phyloP scores from a whole-genome alignment of 208 protist genomes.

The Wallacemonas collosoma region DNA sequence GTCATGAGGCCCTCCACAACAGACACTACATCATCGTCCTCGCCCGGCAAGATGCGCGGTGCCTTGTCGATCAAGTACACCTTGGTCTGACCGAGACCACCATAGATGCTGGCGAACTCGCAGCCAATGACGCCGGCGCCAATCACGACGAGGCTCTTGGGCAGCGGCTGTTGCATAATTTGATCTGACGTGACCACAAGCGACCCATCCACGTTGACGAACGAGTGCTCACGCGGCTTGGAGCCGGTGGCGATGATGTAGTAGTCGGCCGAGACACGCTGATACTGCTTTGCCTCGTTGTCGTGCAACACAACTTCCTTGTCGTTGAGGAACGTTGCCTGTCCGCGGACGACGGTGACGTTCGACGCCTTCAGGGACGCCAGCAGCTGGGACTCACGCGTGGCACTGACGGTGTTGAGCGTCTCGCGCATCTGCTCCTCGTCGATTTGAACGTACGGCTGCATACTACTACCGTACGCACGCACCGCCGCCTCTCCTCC shows the following conservation, averaged over 20 bases:
- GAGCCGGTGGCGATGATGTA: slow-evolving; percentile 83
- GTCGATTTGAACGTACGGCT: slow-evolving; percentile 51
- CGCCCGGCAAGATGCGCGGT: slow-evolving; percentile 59
- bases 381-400: slow-evolving; percentile 54
- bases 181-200: slow-evolving; percentile 72
- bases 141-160: slow-evolving; percentile 73
- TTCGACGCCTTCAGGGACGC: slow-evolving; percentile 44
- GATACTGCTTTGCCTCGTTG: slow-evolving; percentile 47
- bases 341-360: slow-evolving; percentile 56
- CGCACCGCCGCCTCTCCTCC: slow-evolving; percentile 39
- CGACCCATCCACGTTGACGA: slow-evolving; percentile 48
- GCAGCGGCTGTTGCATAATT: slow-evolving; percentile 69
- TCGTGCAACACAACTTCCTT: slow-evolving; percentile 58
- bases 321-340: slow-evolving; percentile 58
- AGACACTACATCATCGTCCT: slow-evolving; percentile 68
- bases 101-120: slow-evolving; percentile 81
- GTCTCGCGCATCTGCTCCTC: slow-evolving; percentile 56
- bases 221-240: slow-evolving; percentile 55
- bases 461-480: slow-evolving; percentile 51
- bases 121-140: slow-evolving; percentile 74
- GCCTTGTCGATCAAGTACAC: slow-evolving; percentile 76
- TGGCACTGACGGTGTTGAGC: slow-evolving; percentile 40
- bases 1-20: slow-evolving; percentile 49
- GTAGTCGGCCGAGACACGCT: slow-evolving; percentile 69
- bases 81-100: slow-evolving; percentile 66